phyloP scores from a whole-genome alignment of 495 filamentous ascomycete genomes.

The Neurospora sp. region DNA sequence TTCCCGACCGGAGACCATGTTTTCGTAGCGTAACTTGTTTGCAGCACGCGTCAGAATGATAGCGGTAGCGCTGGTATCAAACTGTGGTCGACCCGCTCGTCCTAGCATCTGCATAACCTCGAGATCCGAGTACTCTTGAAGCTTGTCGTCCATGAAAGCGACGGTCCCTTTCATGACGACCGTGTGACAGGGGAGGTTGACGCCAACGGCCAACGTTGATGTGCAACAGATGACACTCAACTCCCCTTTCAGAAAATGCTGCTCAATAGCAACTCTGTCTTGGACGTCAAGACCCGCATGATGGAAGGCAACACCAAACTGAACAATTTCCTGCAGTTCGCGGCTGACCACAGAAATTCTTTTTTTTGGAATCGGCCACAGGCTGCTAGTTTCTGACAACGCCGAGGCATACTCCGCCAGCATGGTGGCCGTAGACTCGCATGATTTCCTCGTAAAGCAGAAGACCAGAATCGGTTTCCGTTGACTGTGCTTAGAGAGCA shows the following conservation, averaged over 20 bases:
- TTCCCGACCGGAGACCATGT: constrained; percentile 73
- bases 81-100: constrained; percentile 86
- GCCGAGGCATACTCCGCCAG: constrained; percentile 58
- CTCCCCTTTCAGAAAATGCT: constrained; percentile 61
- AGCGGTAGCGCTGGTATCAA: constrained; percentile 73
- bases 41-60: constrained; percentile 73
- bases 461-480: constrained; percentile 89
- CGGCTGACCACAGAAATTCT: constrained; percentile 44
- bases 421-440: constrained; percentile 61
- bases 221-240: constrained; percentile 92
- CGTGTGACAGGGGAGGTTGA: constrained; percentile 89
- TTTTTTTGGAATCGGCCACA: constrained; percentile 58
- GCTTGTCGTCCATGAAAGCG: constrained; percentile 52
- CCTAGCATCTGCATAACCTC: constrained; percentile 99
- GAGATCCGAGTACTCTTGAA: constrained; percentile 74
- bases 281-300: constrained; percentile 71
- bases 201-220: constrained; percentile 83
- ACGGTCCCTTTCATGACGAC: constrained; percentile 89
- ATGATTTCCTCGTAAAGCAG: constrained; percentile 75
- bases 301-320: constrained; percentile 80
- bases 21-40: constrained; percentile 65
- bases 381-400: constrained; percentile 43
- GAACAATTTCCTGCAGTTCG: constrained; percentile 53
- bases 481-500: constrained; percentile 68
- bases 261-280: constrained; percentile 65